phyloP scores from a whole-genome alignment of 805 yeast genomes.

The Candida boidinii region DNA sequence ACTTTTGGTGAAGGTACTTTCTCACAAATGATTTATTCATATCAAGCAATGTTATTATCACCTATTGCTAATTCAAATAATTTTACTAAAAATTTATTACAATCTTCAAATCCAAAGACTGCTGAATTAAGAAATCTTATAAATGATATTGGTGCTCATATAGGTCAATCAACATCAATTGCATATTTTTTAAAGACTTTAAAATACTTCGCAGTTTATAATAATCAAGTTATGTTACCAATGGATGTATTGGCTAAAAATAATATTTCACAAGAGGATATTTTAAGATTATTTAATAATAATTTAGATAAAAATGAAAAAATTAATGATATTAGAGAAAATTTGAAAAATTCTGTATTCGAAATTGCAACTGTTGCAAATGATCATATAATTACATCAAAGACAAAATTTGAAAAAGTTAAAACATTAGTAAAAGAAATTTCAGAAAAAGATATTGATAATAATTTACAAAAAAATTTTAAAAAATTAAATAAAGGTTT shows the following conservation, averaged over 20 bases:
- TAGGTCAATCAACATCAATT: conserved; percentile 75
- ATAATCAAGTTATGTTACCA: conserved; percentile 53
- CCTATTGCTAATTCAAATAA: conserved; percentile 43
- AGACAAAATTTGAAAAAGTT: conserved; percentile 38
- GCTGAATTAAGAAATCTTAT: conserved; percentile 21
- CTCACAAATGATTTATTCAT: conserved; percentile 64
- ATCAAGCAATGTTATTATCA: conserved; percentile 52
- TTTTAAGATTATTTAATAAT: conserved; percentile 33
- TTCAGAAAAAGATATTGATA: conserved; percentile 14
- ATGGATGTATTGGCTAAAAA: conserved; percentile 45
- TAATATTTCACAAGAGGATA: conserved; percentile 54
- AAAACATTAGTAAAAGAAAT: conserved; percentile 27
- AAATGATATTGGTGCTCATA: conserved; percentile 63
- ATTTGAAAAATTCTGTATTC: conserved; percentile 50
- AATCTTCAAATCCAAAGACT: conserved; percentile 33
- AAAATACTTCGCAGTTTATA: conserved; percentile 42
- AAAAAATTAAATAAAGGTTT: conserved; percentile 34
- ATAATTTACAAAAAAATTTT: conserved; percentile 6
- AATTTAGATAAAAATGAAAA: conserved; percentile 16
- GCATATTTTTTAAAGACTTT: conserved; percentile 56
- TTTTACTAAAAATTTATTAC: conserved; percentile 35
- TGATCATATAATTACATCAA: conserved; percentile 68
- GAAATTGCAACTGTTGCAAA: conserved; percentile 70
- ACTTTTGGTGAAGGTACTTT: conserved; percentile 74
- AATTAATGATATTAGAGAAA: conserved; percentile 16